Conservation (phyloP, 2,329 filamentous ascomycete species). For the Beauveria scarabaeidicola region DNA sequence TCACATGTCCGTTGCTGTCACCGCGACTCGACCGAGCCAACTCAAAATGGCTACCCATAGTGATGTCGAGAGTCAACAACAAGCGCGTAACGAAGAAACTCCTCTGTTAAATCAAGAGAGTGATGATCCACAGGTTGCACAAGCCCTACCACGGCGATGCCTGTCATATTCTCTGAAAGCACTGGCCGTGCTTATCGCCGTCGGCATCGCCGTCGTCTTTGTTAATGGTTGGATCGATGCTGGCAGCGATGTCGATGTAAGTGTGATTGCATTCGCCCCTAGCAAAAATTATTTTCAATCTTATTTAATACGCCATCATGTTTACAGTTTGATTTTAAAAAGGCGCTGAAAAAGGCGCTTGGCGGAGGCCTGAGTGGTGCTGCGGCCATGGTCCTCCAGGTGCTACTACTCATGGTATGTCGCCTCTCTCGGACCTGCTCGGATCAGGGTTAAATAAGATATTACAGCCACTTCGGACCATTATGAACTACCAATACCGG, state of each 20-base stretch:
- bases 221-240: slow-evolving; percentile 39
- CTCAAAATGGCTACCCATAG: background rate
- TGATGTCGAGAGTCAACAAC: slow-evolving; percentile 1
- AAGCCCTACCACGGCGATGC: background rate
- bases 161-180: background rate
- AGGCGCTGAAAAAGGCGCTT: slow-evolving; percentile 35
- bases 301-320: background rate
- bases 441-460: background rate
- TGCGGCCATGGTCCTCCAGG: slow-evolving; percentile 40
- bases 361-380: slow-evolving; percentile 39
- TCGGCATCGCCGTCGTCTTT: slow-evolving; percentile 21
- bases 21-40: background rate
- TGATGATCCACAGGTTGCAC: background rate
- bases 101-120: background rate
- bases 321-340: slow-evolving; percentile 33
- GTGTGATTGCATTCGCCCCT: slow-evolving; percentile 7
- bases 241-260: slow-evolving; percentile 30
- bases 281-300: background rate
- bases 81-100: background rate
- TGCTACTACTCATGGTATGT: slow-evolving; percentile 37
- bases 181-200: background rate
- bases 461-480: slow-evolving; percentile 35
- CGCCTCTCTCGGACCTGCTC: rapidly evolving
- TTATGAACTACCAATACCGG: slow-evolving; percentile 45
- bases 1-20: background rate